These are phyloP conservation scores for Starmerella apis DNA, from an alignment of 805 yeast species.

Conservation along the genomic window DNA sequence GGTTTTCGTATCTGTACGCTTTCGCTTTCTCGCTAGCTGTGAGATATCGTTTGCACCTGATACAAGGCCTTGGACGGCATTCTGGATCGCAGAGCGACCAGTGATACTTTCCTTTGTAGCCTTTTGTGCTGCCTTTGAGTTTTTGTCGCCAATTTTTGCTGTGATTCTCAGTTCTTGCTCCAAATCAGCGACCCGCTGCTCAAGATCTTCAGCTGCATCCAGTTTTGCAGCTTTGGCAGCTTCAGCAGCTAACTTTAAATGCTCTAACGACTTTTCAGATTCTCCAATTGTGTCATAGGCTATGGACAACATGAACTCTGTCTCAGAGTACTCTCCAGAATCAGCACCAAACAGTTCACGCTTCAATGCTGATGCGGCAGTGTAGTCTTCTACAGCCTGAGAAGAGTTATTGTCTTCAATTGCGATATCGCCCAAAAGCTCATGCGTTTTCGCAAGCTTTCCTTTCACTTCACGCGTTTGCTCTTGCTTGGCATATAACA, in stretches of 20 bases:
- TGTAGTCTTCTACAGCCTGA: conserved; percentile 65
- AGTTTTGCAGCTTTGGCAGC: conserved; percentile 33
- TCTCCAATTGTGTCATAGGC: conserved; percentile 63
- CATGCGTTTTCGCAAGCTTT: conserved; percentile 66
- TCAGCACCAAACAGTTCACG: conserved; percentile 41
- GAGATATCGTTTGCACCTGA: conserved; percentile 28
- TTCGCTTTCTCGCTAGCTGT: conserved; percentile 27
- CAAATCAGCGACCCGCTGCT: conserved; percentile 24
- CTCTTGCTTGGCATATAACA: conserved; percentile 43
- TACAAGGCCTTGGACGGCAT: conserved; percentile 18
- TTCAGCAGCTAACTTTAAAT: conserved; percentile 36
- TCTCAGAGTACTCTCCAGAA: conserved; percentile 58
- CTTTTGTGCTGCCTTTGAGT: conserved; percentile 10
- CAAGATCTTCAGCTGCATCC: conserved; percentile 30
- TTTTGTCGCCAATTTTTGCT: conserved; percentile 8
- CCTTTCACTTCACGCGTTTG: conserved; percentile 30
- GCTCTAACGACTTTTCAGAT: conserved; percentile 43
- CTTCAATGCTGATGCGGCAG: conserved; percentile 46
- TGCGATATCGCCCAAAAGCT: conserved; percentile 78
- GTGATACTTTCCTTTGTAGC: conserved; percentile 20
- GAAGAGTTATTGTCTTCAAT: conserved; percentile 72
- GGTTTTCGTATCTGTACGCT: conserved; percentile 12
- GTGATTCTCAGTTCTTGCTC: conserved; percentile 17
- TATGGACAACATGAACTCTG: conserved; percentile 68
- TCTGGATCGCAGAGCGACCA: conserved; percentile 23